A percentile compares a stretch with the other conserved stretches of the same genome.
These are phyloP conservation scores for Ophiostoma ips DNA, from an alignment of 2,329 filamentous ascomycete genomes.

Conservation along the genomic window DNA sequence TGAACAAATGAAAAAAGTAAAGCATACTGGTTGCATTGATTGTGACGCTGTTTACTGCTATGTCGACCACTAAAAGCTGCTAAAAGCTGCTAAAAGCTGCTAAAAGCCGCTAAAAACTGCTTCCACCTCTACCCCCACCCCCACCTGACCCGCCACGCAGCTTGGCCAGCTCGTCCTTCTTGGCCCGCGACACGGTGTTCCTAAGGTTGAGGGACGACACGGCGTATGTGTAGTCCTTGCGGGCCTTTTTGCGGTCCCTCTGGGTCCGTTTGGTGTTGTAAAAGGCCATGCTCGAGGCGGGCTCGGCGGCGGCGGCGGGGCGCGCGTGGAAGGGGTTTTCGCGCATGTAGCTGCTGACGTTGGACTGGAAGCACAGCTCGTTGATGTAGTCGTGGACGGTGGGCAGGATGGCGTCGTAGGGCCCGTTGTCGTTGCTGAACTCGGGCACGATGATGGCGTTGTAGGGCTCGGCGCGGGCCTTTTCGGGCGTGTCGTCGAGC, in stretches of 20 bases:
- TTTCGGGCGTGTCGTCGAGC: constrained; percentile 72
- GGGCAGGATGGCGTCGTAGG: constrained; percentile 33
- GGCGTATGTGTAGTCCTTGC: not conserved
- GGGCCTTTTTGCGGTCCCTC: not conserved
- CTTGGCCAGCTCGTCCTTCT: not conserved
- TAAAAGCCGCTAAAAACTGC: too few species aligned
- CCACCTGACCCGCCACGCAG: too few species aligned
- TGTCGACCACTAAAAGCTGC: too few species aligned
- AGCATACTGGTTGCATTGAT: too few species aligned
- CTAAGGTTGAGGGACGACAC: not conserved
- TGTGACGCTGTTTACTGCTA: too few species aligned
- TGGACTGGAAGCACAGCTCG: constrained; percentile 33
- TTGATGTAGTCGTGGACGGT: constrained; percentile 51
- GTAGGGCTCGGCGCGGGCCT: constrained; percentile 68
- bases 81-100: too few species aligned
- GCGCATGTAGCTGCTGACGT: constrained; percentile 50
- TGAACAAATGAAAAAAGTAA: too few species aligned
- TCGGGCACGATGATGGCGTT: constrained; percentile 75
- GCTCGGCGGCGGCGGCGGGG: constrained; percentile 4
- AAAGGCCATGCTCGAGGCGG: not conserved
- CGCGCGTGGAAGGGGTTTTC: constrained; percentile 29
- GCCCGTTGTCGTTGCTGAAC: constrained; percentile 39
- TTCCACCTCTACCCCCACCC: too few species aligned
- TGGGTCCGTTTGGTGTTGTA: not conserved
- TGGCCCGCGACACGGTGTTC: not conserved